Conservation (phyloP, 192 early-diverging fungal species). For the Helicostylum pulchrum region DNA sequence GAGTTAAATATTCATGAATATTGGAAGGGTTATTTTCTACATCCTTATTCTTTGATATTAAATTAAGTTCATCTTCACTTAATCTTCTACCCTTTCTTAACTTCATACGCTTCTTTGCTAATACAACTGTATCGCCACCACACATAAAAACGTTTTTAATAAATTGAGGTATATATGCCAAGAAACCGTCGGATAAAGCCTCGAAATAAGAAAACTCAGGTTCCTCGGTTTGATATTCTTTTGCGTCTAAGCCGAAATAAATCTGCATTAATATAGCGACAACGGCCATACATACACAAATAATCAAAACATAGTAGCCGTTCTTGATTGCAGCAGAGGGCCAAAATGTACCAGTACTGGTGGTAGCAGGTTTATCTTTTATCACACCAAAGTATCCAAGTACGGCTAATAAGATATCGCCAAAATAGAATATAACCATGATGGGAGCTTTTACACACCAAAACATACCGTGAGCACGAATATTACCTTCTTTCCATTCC, state of each 20-base stretch:
- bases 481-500: conserved; percentile 31
- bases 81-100: conserved; percentile 15
- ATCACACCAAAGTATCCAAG: conserved; percentile 23
- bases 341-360: conserved; percentile 20
- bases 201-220: conserved; percentile 1
- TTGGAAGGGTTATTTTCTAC: not conserved
- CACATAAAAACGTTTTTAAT: conserved; percentile 18
- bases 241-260: conserved; percentile 22
- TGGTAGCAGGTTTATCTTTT: conserved; percentile 18
- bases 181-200: conserved; percentile 24
- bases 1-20: not conserved
- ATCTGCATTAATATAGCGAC: conserved; percentile 28
- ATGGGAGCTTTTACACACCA: conserved; percentile 44
- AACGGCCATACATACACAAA: conserved; percentile 29
- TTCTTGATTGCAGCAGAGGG: conserved; percentile 32
- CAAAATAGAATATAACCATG: conserved; percentile 39
- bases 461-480: conserved; percentile 28
- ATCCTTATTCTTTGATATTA: not conserved
- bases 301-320: conserved; percentile 27
- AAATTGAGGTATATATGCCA: conserved; percentile 35
- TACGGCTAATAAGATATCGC: conserved; percentile 21
- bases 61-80: conserved; percentile 19
- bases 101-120: conserved; percentile 30
- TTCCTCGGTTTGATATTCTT: conserved; percentile 22
- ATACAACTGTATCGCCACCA: conserved; percentile 22